Conservation (phyloP, 805 yeast species). For the Pichia kluyveri region DNA sequence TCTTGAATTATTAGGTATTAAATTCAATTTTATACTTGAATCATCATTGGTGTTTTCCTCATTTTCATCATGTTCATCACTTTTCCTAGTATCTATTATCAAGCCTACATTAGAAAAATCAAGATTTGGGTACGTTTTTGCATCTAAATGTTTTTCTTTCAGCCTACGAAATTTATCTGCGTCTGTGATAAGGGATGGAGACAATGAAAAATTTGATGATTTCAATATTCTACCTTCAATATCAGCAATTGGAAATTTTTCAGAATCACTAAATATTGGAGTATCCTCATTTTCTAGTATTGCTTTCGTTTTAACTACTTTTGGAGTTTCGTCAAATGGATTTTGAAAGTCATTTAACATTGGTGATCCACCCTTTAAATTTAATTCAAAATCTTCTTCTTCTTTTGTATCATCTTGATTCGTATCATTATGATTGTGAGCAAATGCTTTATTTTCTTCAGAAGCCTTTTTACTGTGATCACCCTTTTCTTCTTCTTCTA, state of each 20-base stretch:
- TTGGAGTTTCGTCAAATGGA: conserved; percentile 30
- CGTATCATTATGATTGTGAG: no score
- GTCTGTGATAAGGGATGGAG: background rate
- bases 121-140: background rate
- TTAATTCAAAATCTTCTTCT: background rate
- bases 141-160: conserved; percentile 10
- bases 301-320: background rate
- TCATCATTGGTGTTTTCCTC: conserved; percentile 8
- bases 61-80: conserved; percentile 7
- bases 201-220: background rate
- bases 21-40: conserved; percentile 18
- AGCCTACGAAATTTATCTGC: conserved; percentile 19
- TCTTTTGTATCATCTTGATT: background rate
- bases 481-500: background rate
- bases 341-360: conserved; percentile 24
- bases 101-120: conserved; percentile 20
- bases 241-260: background rate
- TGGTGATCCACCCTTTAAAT: conserved; percentile 12
- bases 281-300: background rate
- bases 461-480: background rate
- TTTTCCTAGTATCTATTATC: conserved; percentile 14
- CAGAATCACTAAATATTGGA: background rate
- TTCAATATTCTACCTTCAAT: background rate
- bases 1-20: conserved; percentile 9
- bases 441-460: background rate